Percentiles rank a stretch among this genome's conserved stretches.
Evolutionary conservation across 306 rosid species (phyloP).

Genomic region (Styphnolobium japonicum): DNA sequence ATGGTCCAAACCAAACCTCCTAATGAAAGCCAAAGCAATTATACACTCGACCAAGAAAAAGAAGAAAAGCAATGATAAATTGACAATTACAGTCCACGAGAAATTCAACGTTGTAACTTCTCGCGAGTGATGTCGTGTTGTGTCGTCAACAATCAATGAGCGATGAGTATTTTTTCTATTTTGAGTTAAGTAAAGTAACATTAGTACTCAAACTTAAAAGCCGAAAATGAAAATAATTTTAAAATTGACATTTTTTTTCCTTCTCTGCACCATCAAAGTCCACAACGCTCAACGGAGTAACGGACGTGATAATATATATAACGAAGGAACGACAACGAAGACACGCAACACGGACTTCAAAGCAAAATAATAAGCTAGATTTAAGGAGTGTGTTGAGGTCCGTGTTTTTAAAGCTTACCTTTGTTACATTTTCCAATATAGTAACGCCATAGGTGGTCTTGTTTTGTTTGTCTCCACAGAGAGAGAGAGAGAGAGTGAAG

Average conservation of each 20-base stretch:
- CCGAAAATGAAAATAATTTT: no score
- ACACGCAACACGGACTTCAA: conserved; percentile 48
- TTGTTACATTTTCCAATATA: conserved; percentile 42
- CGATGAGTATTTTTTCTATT: neutral
- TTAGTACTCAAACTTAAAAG: neutral
- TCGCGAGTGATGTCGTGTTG: neutral
- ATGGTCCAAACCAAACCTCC: neutral
- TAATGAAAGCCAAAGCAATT: neutral
- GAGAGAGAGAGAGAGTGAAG: neutral
- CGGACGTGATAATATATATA: neutral
- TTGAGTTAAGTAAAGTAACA: neutral
- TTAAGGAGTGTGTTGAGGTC: conserved; percentile 53
- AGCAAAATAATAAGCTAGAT: conserved; percentile 30
- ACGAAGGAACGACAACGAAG: no score
- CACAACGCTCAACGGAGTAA: neutral
- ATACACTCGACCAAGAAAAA: neutral
- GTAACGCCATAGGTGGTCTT: conserved; percentile 31
- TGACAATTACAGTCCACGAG: no score
- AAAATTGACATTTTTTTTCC: no score
- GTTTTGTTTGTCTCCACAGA: conserved; percentile 36
- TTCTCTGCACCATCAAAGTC: neutral
- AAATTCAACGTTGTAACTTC: conserved; percentile 9
- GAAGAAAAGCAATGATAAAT: no score
- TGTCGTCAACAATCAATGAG: neutral
- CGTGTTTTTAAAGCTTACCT: conserved; percentile 37